Evolutionary conservation across 208 protist species (phyloP).

Genomic region (Crithidia expoeki): DNA sequence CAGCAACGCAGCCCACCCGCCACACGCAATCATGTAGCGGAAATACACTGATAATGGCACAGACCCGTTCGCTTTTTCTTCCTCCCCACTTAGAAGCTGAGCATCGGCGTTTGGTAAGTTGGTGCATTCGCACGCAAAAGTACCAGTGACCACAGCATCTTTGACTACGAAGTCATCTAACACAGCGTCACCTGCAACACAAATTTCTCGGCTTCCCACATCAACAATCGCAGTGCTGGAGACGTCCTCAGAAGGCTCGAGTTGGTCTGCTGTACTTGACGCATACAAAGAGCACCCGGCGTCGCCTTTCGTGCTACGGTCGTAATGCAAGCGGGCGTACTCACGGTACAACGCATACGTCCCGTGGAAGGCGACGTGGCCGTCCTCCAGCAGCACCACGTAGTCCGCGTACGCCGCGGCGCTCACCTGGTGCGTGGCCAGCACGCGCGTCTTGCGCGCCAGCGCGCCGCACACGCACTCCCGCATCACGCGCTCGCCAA

Average conservation of each 20-base stretch:
- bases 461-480: constrained; percentile 68
- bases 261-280: neutral
- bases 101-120: too few species aligned
- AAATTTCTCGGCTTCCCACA: too few species aligned
- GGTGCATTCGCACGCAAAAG: too few species aligned
- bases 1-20: constrained; percentile 32
- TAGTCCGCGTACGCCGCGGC: constrained; percentile 74
- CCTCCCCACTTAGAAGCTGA: constrained; percentile 32
- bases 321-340: constrained; percentile 46
- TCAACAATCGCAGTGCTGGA: too few species aligned
- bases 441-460: constrained; percentile 77
- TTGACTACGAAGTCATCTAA: too few species aligned
- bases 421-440: constrained; percentile 94
- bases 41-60: constrained; percentile 58
- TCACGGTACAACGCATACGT: constrained; percentile 38
- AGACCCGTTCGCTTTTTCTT: constrained; percentile 49
- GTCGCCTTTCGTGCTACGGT: constrained; percentile 35
- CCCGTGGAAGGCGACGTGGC: constrained; percentile 53
- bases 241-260: constrained; percentile 4
- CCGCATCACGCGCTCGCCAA: constrained; percentile 62
- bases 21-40: constrained; percentile 57
- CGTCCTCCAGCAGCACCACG: constrained; percentile 78
- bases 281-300: neutral
- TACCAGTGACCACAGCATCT: too few species aligned
- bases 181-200: too few species aligned